Evolutionary conservation across 2,329 filamentous ascomycete species (phyloP).

Genomic region (Penicillium sp.): DNA sequence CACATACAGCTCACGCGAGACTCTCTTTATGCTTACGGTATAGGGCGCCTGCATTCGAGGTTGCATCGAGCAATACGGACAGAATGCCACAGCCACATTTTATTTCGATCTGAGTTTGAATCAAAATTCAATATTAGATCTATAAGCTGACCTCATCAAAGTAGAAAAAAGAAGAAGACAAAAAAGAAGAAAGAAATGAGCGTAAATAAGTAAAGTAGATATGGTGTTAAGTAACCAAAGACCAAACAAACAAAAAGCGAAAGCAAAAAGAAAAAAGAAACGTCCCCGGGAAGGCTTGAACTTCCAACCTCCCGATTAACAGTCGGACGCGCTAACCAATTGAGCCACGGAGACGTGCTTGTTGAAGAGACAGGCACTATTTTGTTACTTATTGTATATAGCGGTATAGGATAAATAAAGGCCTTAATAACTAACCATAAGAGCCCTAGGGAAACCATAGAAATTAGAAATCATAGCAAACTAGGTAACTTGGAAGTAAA

Average conservation of each 20-base stretch:
- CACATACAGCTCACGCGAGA: conserved; percentile 5
- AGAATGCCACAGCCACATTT: neutral
- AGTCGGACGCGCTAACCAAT: conserved; percentile 31
- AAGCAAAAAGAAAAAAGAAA: conserved; percentile 13
- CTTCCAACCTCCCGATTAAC: conserved; percentile 39
- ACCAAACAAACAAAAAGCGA: neutral
- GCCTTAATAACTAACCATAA: no score
- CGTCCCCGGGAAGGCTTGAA: conserved; percentile 45
- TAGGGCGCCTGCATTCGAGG: conserved; percentile 10
- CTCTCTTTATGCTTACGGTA: neutral
- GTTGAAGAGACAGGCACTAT: no score
- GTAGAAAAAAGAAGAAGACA: neutral
- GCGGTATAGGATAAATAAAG: no score
- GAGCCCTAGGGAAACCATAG: no score
- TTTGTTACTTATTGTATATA: no score
- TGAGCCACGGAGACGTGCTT: conserved; percentile 29
- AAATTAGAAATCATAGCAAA: no score
- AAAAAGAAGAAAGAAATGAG: neutral
- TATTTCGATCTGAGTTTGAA: neutral
- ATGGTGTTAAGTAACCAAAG: no score
- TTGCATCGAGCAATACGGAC: conserved; percentile 12
- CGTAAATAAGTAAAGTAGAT: no score
- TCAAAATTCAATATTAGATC: neutral
- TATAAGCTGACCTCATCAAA: neutral
- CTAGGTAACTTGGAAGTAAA: no score